Percentiles rank a stretch among this genome's conserved stretches.
Evolutionary conservation across 2,329 filamentous ascomycete species (phyloP).

Genomic region (Cladosporium sp.): DNA sequence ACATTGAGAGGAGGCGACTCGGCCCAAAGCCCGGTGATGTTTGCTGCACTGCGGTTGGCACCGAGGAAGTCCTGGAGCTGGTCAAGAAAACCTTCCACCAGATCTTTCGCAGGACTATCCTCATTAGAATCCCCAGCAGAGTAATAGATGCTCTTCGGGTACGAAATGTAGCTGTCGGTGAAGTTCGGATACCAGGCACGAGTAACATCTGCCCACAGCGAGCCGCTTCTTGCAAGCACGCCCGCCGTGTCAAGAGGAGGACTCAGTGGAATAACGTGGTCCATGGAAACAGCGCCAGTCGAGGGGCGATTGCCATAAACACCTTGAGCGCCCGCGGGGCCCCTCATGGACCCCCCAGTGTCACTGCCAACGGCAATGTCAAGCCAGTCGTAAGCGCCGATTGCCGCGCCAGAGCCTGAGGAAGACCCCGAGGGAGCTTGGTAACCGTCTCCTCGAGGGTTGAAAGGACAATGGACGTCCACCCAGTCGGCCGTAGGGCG

Average conservation of each 20-base stretch:
- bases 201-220: neutral
- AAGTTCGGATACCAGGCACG: neutral
- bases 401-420: slow-evolving; percentile 36
- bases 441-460: slow-evolving; percentile 37
- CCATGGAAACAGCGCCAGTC: slow-evolving; percentile 15
- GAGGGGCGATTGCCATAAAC: slow-evolving; percentile 18
- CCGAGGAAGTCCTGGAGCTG: neutral
- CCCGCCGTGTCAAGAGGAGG: slow-evolving; percentile 17
- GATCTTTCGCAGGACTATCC: neutral
- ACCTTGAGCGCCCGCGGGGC: slow-evolving; percentile 12
- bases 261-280: slow-evolving; percentile 16
- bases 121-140: neutral
- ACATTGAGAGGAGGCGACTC: neutral
- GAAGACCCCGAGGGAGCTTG: slow-evolving; percentile 41
- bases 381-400: slow-evolving; percentile 40
- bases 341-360: slow-evolving; percentile 29
- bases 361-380: slow-evolving; percentile 44
- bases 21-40: no score
- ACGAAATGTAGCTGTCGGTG: no score
- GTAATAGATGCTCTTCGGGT: no score
- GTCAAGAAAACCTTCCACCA: neutral
- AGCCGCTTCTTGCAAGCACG: no score
- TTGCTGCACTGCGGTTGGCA: no score
- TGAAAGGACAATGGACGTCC: slow-evolving; percentile 37
- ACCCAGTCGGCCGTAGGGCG: slow-evolving; percentile 46